Base-by-base conservation (phyloP, 345 rosid genomes). In the Euclidium syriacum region DNA sequence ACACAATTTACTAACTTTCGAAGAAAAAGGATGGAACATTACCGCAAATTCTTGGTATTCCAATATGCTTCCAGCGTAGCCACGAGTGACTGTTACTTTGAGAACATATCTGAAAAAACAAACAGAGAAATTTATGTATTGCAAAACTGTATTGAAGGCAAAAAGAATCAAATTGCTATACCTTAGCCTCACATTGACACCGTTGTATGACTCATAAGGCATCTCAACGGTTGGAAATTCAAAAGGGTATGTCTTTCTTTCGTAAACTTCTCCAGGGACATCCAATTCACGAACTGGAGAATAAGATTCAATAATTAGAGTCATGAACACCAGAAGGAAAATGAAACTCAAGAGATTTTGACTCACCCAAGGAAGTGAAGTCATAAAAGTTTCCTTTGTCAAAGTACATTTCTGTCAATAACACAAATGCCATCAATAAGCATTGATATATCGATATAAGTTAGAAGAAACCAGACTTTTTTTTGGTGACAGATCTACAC, bases 221-320 rank as follows among this genome's bases (percentile, higher is more conserved):
- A 94, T 94, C 82, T 94, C 99, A 18, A 94, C 99, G 0, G 95
- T 90, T 47, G 99, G 81, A 76, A 94, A 94, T 47, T 94, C 99
- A 68, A 94, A 94, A 7, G 96, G 84, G 57, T 87, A 94, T 11
- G 96, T 75, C 78, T 94, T 94, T 52, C 81, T 81, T 67, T 94
- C 99, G 50, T 85, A 85, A 69, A 94, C 74, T 38, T 92, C 96
- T 68, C 98, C 96, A 61, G 96, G 98, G 61, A 92, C 83, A 80
- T 92, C 98, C 81, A 92, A 66, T 72, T 92, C 96, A 55, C 95
- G 95, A 26, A 92, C 98, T 92, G 85, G 70, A n/a, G n/a, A 77
- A 69, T 22, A 43, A 65, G 68, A 64, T 29, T 30, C 8, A 3
- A 47, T 27, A 4, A 50, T 50, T 10, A 38, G 14, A 30, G 15